Conservation (phyloP, 176 grass and related monocot species). For the Eleusine indica region DNA sequence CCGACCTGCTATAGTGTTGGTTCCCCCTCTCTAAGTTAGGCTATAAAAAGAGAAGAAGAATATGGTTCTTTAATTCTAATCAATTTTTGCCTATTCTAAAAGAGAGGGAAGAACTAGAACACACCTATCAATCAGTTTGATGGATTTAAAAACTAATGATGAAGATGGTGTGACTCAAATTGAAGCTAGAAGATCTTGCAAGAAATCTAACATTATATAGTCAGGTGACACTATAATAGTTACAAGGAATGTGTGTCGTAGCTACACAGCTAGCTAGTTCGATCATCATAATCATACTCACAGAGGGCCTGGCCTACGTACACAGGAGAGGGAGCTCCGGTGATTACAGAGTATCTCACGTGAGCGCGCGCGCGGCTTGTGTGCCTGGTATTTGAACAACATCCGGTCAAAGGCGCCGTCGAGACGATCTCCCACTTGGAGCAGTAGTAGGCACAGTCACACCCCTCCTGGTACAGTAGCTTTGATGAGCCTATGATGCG, state of each 20-base stretch:
- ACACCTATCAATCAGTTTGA: no score
- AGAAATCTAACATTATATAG: background rate
- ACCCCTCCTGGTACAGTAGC: slow-evolving; percentile 28
- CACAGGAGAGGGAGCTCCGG: background rate
- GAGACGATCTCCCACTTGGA: slow-evolving; percentile 25
- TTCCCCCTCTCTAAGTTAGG: no score
- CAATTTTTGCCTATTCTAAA: no score
- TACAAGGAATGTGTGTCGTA: background rate
- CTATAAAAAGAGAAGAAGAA: no score
- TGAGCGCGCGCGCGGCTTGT: background rate
- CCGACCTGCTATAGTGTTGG: no score
- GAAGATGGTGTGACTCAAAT: no score
- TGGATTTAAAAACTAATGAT: no score
- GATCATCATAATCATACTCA: background rate
- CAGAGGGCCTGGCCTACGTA: background rate
- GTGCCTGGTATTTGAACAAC: slow-evolving; percentile 37
- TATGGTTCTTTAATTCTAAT: no score
- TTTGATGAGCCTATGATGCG: slow-evolving; percentile 43
- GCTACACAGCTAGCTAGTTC: background rate
- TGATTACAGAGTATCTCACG: background rate
- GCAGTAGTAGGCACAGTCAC: background rate
- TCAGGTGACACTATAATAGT: background rate
- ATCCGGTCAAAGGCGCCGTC: slow-evolving; percentile 53
- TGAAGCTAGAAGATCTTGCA: no score
- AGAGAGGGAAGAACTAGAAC: no score